phyloP scores from a whole-genome alignment of 495 filamentous ascomycete species.

The Penicillium herquei region DNA sequence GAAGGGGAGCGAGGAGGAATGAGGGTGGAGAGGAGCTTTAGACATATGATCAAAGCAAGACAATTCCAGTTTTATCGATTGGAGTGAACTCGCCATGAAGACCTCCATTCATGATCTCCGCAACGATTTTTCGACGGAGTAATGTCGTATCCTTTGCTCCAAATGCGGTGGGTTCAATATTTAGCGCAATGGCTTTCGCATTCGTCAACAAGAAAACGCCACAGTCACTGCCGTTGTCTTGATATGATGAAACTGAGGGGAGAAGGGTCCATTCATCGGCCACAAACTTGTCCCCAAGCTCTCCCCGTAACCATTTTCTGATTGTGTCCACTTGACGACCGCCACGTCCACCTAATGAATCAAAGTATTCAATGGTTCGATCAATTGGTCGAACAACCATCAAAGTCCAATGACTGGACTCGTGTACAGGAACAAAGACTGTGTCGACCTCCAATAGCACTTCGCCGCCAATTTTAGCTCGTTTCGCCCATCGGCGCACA shows the following conservation, averaged over 20 bases:
- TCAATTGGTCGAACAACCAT: conserved; percentile 64
- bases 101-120: conserved; percentile 65
- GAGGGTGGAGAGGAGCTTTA: neutral
- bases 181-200: conserved; percentile 65
- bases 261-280: conserved; percentile 62
- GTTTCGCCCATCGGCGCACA: conserved; percentile 52
- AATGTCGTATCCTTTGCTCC: conserved; percentile 52
- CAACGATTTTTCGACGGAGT: conserved; percentile 64
- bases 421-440: conserved; percentile 60
- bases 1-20: neutral
- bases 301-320: conserved; percentile 55
- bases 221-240: conserved; percentile 75
- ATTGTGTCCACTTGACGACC: conserved; percentile 34
- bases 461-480: conserved; percentile 55
- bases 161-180: conserved; percentile 61
- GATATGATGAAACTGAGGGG: conserved; percentile 47
- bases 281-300: conserved; percentile 56
- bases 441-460: conserved; percentile 56
- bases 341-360: conserved; percentile 57
- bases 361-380: conserved; percentile 69
- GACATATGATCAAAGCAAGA: conserved; percentile 23
- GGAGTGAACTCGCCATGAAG: conserved; percentile 50
- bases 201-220: conserved; percentile 78
- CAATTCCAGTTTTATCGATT: conserved; percentile 13
- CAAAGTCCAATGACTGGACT: conserved; percentile 57